These are phyloP conservation scores for Leptodermis oblonga DNA, from an alignment of 257 asterid species.

Conservation along the genomic window DNA sequence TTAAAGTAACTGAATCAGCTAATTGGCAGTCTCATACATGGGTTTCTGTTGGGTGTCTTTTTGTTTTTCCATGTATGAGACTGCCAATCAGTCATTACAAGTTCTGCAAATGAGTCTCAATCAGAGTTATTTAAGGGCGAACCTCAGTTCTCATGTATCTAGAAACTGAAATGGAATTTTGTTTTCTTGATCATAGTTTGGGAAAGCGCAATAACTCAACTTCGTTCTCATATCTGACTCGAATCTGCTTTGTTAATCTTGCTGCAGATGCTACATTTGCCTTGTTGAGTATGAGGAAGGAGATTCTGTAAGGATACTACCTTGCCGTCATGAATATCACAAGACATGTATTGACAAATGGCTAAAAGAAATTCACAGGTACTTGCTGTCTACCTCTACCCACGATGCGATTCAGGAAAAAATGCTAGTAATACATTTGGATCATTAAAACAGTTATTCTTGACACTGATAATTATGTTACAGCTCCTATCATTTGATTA, in stretches of 20 bases:
- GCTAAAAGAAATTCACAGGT: constrained; percentile 98
- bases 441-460: background rate
- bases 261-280: constrained; percentile 90
- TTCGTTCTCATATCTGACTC: background rate
- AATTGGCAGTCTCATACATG: no score
- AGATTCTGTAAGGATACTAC: constrained; percentile 59
- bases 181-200: background rate
- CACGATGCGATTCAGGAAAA: background rate
- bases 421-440: background rate
- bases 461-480: background rate
- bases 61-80: no score
- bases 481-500: background rate
- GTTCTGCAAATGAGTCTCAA: background rate
- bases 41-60: background rate
- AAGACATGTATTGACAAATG: constrained; percentile 80
- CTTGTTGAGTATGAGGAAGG: constrained; percentile 92
- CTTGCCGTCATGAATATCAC: constrained; percentile 91
- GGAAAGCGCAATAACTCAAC: no score
- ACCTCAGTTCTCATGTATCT: background rate
- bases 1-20: background rate
- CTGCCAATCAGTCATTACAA: background rate
- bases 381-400: constrained; percentile 2
- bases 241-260: constrained; percentile 11
- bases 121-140: no score
- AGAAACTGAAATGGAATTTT: background rate